A percentile compares a stretch with the other conserved stretches of the same genome.
Conservation (phyloP, 1,284 basidiomycete genomes). For the Ganoderma lucidum region DNA sequence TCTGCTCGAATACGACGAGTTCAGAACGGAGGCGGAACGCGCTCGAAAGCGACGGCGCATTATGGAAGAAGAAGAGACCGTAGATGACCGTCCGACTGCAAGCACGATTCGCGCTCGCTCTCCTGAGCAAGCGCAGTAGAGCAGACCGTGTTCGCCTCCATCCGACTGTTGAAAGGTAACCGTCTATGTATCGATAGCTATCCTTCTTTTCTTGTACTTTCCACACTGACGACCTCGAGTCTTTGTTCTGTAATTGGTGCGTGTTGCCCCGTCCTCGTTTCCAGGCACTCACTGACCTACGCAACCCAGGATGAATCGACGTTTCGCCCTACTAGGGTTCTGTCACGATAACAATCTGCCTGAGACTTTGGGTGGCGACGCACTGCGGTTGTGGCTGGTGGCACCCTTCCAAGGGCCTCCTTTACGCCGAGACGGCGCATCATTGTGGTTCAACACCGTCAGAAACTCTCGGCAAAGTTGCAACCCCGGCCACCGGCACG, state of each 20-base stretch:
- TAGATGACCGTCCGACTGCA: not conserved
- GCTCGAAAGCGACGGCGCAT: slow-evolving; percentile 24
- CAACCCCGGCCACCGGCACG: not conserved
- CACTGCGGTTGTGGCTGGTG: slow-evolving; percentile 8
- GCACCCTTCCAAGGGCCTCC: slow-evolving; percentile 7
- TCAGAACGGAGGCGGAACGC: slow-evolving; percentile 13
- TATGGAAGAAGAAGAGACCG: slow-evolving; percentile 1
- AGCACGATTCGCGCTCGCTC: not conserved
- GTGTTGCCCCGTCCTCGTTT: not conserved
- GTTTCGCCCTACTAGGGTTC: not conserved
- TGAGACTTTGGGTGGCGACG: not conserved
- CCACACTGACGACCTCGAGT: not conserved
- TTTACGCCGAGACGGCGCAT: not conserved
- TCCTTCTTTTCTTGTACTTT: not conserved
- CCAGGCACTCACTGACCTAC: not conserved
- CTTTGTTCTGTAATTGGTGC: not conserved
- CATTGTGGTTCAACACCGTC: slow-evolving; percentile 3
- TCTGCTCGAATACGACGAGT: slow-evolving; percentile 13
- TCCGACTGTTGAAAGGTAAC: not conserved
- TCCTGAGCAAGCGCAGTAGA: not conserved
- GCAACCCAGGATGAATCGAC: not conserved
- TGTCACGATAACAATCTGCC: slow-evolving; percentile 6
- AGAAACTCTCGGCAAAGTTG: not conserved
- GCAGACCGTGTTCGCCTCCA: not conserved
- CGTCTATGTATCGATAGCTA: not conserved